Conservation (phyloP, 441 rosid species). For the Jatropha podagrica region DNA sequence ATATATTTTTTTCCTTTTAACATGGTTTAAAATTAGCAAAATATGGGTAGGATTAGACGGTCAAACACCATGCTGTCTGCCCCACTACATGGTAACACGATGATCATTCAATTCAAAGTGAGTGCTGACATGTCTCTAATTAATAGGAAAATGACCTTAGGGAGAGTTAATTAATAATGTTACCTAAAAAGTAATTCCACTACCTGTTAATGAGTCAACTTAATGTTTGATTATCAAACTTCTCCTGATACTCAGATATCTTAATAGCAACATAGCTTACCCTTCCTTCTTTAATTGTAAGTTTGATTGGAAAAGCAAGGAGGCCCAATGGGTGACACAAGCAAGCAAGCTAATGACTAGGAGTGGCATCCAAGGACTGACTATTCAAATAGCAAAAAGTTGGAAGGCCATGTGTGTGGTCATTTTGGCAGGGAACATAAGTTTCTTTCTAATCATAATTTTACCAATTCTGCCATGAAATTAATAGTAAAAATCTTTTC, state of each 20-base stretch:
- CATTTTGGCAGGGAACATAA: conserved; percentile 5
- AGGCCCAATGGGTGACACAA: conserved; percentile 10
- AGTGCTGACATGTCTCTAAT: not conserved
- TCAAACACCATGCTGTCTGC: not conserved
- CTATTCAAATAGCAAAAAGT: conserved; percentile 2
- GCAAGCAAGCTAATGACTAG: not conserved
- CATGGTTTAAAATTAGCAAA: too few relatives aligned
- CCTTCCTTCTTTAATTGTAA: not conserved
- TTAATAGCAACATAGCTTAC: too few relatives aligned
- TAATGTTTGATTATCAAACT: too few relatives aligned
- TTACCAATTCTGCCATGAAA: not conserved
- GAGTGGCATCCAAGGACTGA: conserved; percentile 10
- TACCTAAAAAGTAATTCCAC: not conserved
- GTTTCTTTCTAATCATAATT: not conserved
- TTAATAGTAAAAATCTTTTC: not conserved
- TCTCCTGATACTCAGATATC: too few relatives aligned
- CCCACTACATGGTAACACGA: not conserved
- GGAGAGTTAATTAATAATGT: not conserved
- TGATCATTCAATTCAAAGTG: not conserved
- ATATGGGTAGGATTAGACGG: not conserved
- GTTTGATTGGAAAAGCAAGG: not conserved
- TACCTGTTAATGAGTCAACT: not conserved
- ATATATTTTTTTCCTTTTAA: too few relatives aligned
- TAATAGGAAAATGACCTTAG: not conserved
- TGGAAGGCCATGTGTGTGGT: conserved; percentile 2